Evolutionary conservation across 768 basidiomycete species (phyloP).

Genomic region (Calvatia gigantea): DNA sequence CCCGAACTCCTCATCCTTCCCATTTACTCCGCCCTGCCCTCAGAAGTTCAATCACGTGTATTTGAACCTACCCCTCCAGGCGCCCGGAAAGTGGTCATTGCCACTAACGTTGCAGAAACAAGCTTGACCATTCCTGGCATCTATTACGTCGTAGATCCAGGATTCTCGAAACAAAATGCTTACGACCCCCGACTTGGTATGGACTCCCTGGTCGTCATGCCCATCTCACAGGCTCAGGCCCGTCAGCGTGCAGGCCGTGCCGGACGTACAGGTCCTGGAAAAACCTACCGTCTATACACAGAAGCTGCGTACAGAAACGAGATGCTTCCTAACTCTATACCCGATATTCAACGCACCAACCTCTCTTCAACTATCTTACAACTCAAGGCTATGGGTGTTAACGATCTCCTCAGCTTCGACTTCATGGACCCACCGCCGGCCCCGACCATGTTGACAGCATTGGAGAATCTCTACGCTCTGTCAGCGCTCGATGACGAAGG

Average conservation of each 20-base stretch:
- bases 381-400: slow-evolving; percentile 98
- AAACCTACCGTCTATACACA: slow-evolving; percentile 96
- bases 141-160: slow-evolving; percentile 98
- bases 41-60: slow-evolving; percentile 95
- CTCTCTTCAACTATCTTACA: slow-evolving; percentile 89
- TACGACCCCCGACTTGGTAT: slow-evolving; percentile 97
- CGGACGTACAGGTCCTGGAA: slow-evolving; percentile 96
- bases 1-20: slow-evolving; percentile 96
- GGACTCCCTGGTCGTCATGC: slow-evolving; percentile 98
- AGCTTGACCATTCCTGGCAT: slow-evolving; percentile 98
- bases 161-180: slow-evolving; percentile 98
- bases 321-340: slow-evolving; percentile 96
- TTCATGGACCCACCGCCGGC: slow-evolving; percentile 99
- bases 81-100: slow-evolving; percentile 97
- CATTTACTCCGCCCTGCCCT: slow-evolving; percentile 96
- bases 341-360: slow-evolving; percentile 96
- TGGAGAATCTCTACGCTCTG: slow-evolving; percentile 91
- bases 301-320: slow-evolving; percentile 98
- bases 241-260: slow-evolving; percentile 95
- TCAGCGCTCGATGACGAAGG: slow-evolving; percentile 98
- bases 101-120: slow-evolving; percentile 99
- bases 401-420: slow-evolving; percentile 95
- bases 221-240: slow-evolving; percentile 98
- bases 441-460: slow-evolving; percentile 93
- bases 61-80: slow-evolving; percentile 98